A percentile compares a stretch with the other conserved stretches of the same genome.
phyloP scores from a whole-genome alignment of 129 eudicot genomes.

The Daucus carota region DNA sequence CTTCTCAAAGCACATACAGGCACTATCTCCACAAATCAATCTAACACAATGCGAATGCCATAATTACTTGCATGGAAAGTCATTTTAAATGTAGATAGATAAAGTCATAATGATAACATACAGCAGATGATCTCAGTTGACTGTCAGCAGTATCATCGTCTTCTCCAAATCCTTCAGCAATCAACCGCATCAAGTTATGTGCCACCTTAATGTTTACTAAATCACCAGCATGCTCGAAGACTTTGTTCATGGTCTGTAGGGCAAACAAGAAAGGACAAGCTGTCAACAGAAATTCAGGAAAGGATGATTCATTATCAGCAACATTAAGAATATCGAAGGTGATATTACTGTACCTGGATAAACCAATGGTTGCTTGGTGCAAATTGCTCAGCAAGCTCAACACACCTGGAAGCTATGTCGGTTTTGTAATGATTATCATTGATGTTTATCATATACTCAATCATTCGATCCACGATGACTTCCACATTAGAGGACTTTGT shows the following conservation, averaged over 20 bases:
- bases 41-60: not conserved
- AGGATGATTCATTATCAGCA: not conserved
- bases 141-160: slow-evolving; percentile 92
- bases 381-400: slow-evolving; percentile 97
- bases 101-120: slow-evolving; percentile 28
- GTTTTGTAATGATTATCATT: slow-evolving; percentile 95
- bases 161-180: slow-evolving; percentile 99
- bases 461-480: slow-evolving; percentile 98
- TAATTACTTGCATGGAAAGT: not conserved
- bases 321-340: slow-evolving; percentile 6
- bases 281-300: not conserved
- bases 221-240: slow-evolving; percentile 98
- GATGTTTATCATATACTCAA: slow-evolving; percentile 93
- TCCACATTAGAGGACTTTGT: slow-evolving; percentile 96
- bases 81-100: no score
- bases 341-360: slow-evolving; percentile 56
- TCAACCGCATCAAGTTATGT: slow-evolving; percentile 93
- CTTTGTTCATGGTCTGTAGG: slow-evolving; percentile 91
- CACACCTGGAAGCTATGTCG: slow-evolving; percentile 97
- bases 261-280: slow-evolving; percentile 10
- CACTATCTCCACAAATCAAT: not conserved
- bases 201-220: slow-evolving; percentile 86
- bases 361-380: slow-evolving; percentile 99
- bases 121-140: slow-evolving; percentile 94
- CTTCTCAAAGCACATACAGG: not conserved